These are phyloP conservation scores for Lasiosphaeria hispida DNA, from an alignment of 495 filamentous ascomycete species.

Conservation along the genomic window DNA sequence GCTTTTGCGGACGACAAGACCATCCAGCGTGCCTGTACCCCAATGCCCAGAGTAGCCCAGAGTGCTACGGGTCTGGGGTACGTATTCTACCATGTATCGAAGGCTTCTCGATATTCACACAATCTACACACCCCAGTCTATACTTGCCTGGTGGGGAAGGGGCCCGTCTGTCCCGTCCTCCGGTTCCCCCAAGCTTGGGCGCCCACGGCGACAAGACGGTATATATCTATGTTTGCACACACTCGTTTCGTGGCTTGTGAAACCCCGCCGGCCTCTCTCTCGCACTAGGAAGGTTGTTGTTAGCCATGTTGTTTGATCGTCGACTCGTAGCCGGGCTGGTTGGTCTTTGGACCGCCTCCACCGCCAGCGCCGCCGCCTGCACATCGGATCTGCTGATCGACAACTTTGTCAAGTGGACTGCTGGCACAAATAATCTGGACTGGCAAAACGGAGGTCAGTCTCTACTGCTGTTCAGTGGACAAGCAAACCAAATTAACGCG, in stretches of 20 bases:
- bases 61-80: conserved; percentile 16
- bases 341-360: conserved; percentile 23
- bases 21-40: conserved; percentile 9
- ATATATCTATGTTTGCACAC: conserved; percentile 18
- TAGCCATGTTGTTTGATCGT: conserved; percentile 25
- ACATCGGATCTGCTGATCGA: conserved; percentile 53
- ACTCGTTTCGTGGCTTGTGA: conserved; percentile 8
- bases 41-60: not conserved
- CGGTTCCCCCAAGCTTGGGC: not conserved
- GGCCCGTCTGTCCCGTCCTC: conserved; percentile 5
- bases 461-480: not conserved
- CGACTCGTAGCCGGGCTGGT: conserved; percentile 27
- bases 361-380: conserved; percentile 41
- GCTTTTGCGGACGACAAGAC: not conserved
- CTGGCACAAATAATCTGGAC: conserved; percentile 48
- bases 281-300: conserved; percentile 5
- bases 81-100: not conserved
- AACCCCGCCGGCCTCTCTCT: not conserved
- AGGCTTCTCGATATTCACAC: conserved; percentile 13
- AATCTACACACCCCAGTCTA: conserved; percentile 15
- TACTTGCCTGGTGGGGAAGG: conserved; percentile 12
- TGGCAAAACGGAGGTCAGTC: conserved; percentile 46
- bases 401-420: conserved; percentile 53
- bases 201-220: not conserved
- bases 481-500: conserved; percentile 2